A percentile compares a stretch with the other conserved stretches of the same genome.
phyloP scores from a whole-genome alignment of 768 basidiomycete species.

The Boletus sensibilis region DNA sequence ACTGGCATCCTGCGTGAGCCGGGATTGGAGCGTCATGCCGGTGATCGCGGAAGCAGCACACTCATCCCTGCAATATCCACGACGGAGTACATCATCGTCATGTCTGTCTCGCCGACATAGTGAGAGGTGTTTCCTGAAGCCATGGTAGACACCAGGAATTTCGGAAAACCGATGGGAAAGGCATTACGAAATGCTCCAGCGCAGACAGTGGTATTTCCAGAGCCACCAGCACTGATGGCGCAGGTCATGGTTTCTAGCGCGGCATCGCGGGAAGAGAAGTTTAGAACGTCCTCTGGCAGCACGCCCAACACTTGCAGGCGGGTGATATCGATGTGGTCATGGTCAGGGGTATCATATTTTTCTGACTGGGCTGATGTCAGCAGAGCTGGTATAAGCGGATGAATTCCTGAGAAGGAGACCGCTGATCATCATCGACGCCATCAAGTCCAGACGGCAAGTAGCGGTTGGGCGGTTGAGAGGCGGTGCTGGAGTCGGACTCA shows the following conservation, averaged over 20 bases:
- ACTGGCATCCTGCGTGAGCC: background rate
- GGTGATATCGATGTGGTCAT: slow-evolving; percentile 20
- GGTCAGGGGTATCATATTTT: slow-evolving; percentile 13
- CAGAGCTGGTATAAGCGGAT: background rate
- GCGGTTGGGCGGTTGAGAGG: slow-evolving; percentile 19
- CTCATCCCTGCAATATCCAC: slow-evolving; percentile 33
- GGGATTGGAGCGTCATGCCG: slow-evolving; percentile 23
- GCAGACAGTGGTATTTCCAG: slow-evolving; percentile 27
- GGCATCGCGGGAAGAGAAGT: slow-evolving; percentile 9
- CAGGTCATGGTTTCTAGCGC: slow-evolving; percentile 19
- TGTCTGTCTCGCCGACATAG: slow-evolving; percentile 34
- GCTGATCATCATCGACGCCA: background rate
- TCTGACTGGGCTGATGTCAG: slow-evolving; percentile 20
- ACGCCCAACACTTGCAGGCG: slow-evolving; percentile 20
- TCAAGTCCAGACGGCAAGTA: slow-evolving; percentile 18
- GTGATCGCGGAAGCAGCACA: slow-evolving; percentile 27
- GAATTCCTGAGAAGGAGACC: background rate
- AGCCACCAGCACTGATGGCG: slow-evolving; percentile 25
- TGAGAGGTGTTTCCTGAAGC: slow-evolving; percentile 24
- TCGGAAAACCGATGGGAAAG: slow-evolving; percentile 31
- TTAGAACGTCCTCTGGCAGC: background rate
- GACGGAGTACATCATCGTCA: slow-evolving; percentile 34
- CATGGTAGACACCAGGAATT: slow-evolving; percentile 33
- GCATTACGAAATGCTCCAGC: slow-evolving; percentile 21
- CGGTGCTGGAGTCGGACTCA: slow-evolving; percentile 28